Evolutionary conservation across 176 grass and related monocot species (phyloP).

Genomic region (Triticum monococcum): DNA sequence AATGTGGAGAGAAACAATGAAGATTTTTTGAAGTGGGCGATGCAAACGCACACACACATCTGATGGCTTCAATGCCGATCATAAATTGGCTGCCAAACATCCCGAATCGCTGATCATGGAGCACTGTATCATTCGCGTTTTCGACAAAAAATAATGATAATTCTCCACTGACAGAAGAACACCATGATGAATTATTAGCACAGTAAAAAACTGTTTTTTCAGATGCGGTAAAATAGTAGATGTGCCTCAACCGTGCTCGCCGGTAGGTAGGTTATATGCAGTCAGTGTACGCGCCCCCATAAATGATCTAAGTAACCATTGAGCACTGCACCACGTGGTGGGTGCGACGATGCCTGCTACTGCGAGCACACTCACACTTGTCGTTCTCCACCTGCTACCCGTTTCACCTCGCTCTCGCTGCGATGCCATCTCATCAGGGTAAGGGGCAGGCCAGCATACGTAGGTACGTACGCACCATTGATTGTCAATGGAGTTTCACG

Average conservation of each 20-base stretch:
- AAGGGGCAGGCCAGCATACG: too few relatives aligned
- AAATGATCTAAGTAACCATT: conserved; percentile 33
- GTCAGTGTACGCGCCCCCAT: conserved; percentile 42
- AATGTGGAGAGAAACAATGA: conserved; percentile 12
- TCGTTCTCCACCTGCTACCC: not conserved
- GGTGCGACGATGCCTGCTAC: not conserved
- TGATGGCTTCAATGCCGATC: not conserved
- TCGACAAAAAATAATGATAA: not conserved
- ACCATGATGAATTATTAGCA: too few relatives aligned
- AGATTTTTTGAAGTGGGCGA: conserved; percentile 1
- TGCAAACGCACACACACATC: not conserved
- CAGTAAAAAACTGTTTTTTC: not conserved
- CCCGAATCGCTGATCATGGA: conserved; percentile 1
- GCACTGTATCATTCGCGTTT: not conserved
- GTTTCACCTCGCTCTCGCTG: not conserved
- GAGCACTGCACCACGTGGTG: conserved; percentile 36
- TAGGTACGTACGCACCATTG: not conserved
- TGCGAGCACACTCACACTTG: not conserved
- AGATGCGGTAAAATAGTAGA: conserved; percentile 2
- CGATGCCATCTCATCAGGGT: too few relatives aligned
- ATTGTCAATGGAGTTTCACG: conserved; percentile 20
- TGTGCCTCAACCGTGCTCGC: not conserved
- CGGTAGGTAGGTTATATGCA: conserved; percentile 21
- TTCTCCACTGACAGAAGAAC: not conserved
- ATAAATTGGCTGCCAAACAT: conserved; percentile 5